Evolutionary conservation across 805 yeast species (phyloP), one percentile per base, ranked within the genome.

Genomic region (Spathaspora boniae): DNA sequence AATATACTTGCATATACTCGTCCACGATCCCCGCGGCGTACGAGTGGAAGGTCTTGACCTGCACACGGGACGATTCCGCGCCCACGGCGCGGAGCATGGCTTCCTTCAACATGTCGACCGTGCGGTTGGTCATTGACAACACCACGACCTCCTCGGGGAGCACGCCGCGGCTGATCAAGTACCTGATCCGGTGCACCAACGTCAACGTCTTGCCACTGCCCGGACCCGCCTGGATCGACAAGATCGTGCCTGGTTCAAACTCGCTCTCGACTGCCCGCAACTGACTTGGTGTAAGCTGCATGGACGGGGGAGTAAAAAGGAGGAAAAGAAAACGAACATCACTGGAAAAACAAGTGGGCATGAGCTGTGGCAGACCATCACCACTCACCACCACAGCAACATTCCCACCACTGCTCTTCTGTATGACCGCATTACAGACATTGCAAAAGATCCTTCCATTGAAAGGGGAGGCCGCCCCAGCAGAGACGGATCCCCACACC

Each of bases 151-250:
- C 77, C 3, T 63, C 53, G 0, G 88, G 86, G 2, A 51, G 39
- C 1, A 76, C 46, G 2, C 49, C 50, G 9, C 59, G 39, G 1
- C 52, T 41, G 4, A 82, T 47, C 42, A 79, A 43, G 39, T 70
- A 62, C 2, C 72, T 72, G 0, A 82, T 64, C 40, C 84, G 64
- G 20, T 69, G 62, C 4, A 76, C 70, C 20, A 82, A 45, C 0
- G 87, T 80, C 22, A 63, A 60, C 0, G 88, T 80, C 48, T 82
- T 82, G 2, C 91, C 89, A 6, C 84, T 72, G 4, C 89, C 88
- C 0, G 89, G 87, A 0, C 87, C 87, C 0, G 88, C 84, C 6
- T 68, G 60, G 2, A 82, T 64, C 24, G 74, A 65, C 5, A 82
- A 53, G 0, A 80, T 56, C 6, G 65, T 56, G 12, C 60, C 52